Base-by-base conservation (phyloP, 345 rosid species). In the Populus nigra region DNA sequence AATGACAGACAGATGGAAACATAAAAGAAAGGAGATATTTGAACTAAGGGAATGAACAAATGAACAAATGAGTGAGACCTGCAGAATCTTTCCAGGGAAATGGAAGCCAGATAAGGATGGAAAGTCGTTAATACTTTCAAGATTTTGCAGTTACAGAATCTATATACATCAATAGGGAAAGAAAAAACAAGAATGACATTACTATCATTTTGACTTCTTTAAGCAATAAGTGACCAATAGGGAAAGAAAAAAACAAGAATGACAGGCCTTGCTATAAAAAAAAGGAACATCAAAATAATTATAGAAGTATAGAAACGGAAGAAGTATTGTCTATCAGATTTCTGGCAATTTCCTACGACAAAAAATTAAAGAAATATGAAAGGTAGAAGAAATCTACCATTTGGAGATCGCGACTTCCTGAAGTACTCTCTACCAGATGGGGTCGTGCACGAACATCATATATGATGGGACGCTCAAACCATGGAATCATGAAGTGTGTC, bases 401-500 rank as follows among this genome's bases (percentile, higher is more conserved):
- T 87, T 93, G 99, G 65, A 96, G 99, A 80, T 96, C 99, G 70
- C 91, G 97, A 76, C 98, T 96, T 38, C 99, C 99, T 5, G 97
- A 91, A 57, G 93, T 90, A 82, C 98, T 93, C 88, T 96, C 97
- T 1, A 93, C 96, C 17, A 89, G 82, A 69, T 93, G 90, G 73
- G 99, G 97, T 80, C 97, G 88, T 31, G 99, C 98, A 75, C 98
- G 93, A 18, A 95, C 94, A 78, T 96, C 99, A 69, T 93, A 96
- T 81, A 96, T 95, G 62, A 91, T 76, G 27, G 98, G 96, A 85
- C 97, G 88, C 81, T 95, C 98, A 79, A 95, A 87, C 97, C 96
- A 95, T 27, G 97, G 99, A 79, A 93, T 8, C 90, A 91, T 93
- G 38, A 93, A 78, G 82, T 95, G 98, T 9, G 99, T 95, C 17